Percentiles rank a stretch among this genome's conserved stretches.
phyloP scores from a whole-genome alignment of 306 rosid species.

The Chamaecrista fasciculata region DNA sequence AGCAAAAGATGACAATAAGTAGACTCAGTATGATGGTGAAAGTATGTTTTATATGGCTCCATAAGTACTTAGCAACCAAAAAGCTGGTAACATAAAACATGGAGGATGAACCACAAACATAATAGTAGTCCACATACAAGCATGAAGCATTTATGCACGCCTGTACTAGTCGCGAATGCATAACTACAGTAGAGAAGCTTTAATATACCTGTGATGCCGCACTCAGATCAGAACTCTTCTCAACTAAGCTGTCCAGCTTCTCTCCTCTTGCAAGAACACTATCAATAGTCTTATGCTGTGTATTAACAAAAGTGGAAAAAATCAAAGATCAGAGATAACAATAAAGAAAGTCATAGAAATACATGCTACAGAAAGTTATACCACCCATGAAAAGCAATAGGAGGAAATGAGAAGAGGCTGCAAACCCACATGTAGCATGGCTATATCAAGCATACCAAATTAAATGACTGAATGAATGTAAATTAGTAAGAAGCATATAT shows the following conservation, averaged over 20 bases:
- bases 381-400: not conserved
- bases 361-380: slow-evolving; percentile 4
- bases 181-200: slow-evolving; percentile 12
- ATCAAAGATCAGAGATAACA: slow-evolving; percentile 18
- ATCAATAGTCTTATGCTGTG: slow-evolving; percentile 96
- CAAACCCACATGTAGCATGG: slow-evolving; percentile 5
- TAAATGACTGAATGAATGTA: slow-evolving; percentile 10
- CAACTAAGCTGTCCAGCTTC: slow-evolving; percentile 94
- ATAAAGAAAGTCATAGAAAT: slow-evolving; percentile 14
- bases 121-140: slow-evolving; percentile 7
- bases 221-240: slow-evolving; percentile 99
- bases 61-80: not conserved
- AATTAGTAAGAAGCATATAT: slow-evolving; percentile 10
- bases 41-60: not conserved
- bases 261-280: slow-evolving; percentile 98
- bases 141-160: not conserved
- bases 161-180: slow-evolving; percentile 10
- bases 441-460: not conserved
- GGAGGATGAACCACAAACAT: not conserved
- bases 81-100: not conserved
- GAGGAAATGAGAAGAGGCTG: slow-evolving; percentile 14
- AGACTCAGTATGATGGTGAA: not conserved
- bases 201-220: slow-evolving; percentile 83
- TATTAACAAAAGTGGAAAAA: slow-evolving; percentile 16
- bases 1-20: too few species aligned